These are phyloP conservation scores for Paracoccidioides brasiliensis DNA, from an alignment of 2,329 filamentous ascomycete species.

Conservation along the genomic window DNA sequence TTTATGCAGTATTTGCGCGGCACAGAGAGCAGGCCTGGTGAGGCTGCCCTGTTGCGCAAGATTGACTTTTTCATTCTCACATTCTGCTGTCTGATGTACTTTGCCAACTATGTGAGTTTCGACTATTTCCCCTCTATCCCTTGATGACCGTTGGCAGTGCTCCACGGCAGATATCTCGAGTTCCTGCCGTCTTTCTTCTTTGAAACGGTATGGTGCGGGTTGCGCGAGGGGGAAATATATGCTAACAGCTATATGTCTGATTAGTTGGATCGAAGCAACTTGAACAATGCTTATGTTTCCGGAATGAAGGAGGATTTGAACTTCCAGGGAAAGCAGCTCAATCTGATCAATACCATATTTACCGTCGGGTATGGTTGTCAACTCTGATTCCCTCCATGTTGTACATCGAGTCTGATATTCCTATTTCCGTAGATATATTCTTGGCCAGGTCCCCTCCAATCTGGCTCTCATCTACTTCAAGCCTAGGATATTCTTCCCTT, in stretches of 20 bases:
- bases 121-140: not conserved
- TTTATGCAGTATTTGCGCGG: conserved; percentile 12
- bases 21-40: conserved; percentile 9
- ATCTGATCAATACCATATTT: conserved; percentile 29
- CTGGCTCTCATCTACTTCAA: conserved; percentile 21
- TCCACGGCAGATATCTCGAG: not conserved
- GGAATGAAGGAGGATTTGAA: conserved; percentile 26
- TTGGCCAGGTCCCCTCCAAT: conserved; percentile 34
- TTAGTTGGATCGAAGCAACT: conserved; percentile 29
- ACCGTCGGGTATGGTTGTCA: conserved; percentile 26
- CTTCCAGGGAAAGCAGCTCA: conserved; percentile 26
- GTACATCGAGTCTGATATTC: conserved; percentile 7
- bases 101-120: conserved; percentile 26
- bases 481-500: conserved; percentile 17
- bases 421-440: conserved; percentile 22
- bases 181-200: not conserved
- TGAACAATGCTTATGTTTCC: conserved; percentile 31
- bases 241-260: not conserved
- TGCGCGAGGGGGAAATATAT: no score
- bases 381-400: not conserved
- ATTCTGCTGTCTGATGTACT: conserved; percentile 34
- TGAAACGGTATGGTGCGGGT: not conserved
- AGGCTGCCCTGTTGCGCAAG: conserved; percentile 31
- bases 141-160: not conserved
- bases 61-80: conserved; percentile 37